A percentile compares a stretch with the other conserved stretches of the same genome.
phyloP scores from a whole-genome alignment of 345 rosid species.

The Aurinia saxatilis region DNA sequence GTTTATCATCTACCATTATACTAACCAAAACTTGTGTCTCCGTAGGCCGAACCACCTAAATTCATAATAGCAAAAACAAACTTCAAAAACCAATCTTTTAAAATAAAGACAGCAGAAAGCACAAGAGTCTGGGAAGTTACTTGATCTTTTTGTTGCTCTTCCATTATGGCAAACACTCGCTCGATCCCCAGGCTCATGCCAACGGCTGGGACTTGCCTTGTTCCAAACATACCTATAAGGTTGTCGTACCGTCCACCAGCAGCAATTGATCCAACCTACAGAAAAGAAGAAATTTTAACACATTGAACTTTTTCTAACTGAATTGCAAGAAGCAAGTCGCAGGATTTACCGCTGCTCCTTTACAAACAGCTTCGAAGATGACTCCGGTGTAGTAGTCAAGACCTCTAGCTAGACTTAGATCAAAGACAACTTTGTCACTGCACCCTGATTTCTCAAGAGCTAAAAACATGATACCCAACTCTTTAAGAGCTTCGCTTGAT shows the following conservation, averaged over 20 bases:
- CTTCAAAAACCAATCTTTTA: background rate
- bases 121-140: conserved; percentile 26
- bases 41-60: conserved; percentile 52
- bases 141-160: conserved; percentile 68
- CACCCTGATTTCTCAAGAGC: conserved; percentile 77
- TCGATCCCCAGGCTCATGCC: conserved; percentile 95
- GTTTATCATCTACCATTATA: conserved; percentile 48
- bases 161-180: conserved; percentile 82
- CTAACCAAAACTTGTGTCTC: conserved; percentile 72
- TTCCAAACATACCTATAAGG: conserved; percentile 84
- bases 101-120: background rate
- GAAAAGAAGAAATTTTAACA: background rate
- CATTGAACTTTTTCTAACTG: background rate
- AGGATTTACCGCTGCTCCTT: conserved; percentile 64
- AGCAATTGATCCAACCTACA: conserved; percentile 90
- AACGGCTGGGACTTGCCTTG: conserved; percentile 85
- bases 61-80: background rate
- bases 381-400: conserved; percentile 98
- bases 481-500: conserved; percentile 62
- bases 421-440: conserved; percentile 73
- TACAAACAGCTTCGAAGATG: conserved; percentile 84
- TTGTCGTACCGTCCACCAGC: conserved; percentile 96
- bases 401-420: conserved; percentile 96
- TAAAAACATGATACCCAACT: conserved; percentile 69
- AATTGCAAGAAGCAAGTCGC: background rate